Base-by-base conservation (phyloP, 352 stramenopile genomes). In the Globisporangium echinulatum region DNA sequence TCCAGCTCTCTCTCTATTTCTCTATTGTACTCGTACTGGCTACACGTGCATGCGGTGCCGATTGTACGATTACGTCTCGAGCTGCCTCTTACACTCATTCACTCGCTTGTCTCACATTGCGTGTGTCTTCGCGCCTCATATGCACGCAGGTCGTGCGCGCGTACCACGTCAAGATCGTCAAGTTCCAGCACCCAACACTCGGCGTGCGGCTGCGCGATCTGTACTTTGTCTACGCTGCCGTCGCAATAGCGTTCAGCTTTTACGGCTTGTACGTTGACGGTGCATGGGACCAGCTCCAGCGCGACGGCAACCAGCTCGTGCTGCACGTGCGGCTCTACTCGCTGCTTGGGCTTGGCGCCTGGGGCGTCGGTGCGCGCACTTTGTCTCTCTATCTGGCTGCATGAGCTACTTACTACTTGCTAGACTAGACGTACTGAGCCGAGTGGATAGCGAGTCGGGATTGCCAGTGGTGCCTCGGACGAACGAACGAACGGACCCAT, bases 281-380 rank as follows among this genome's bases (percentile, higher is more conserved):
- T 50, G 79, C 78, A 36, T 90, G 81, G 83, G 37, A 54, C 14
- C 74, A 70, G 19, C 59, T 90, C 49, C 70, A 87, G 37, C 52
- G 71, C 46, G 81, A 90, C 54, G 83, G 83, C 39, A 90, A 81
- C 52, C 70, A 58, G 1, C 68, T 90, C 43, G 76, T 92, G 13
- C 69, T 91, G 77, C 82, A 91, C 58, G 63, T 90, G 46, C 75
- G 79, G 1, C 61, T 85, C 14, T 90, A 82, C 66, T 82, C 78
- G 44, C 38, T 86, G 4, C 56, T 90, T 9, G 80, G 83, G 1
- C 56, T 85, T 0, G 66, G 54, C 3, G 72, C 77, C 8, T 90
- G 73, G 55, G 63, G 67, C 19, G 56, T 78, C 54, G 79, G 78
- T 88, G 52, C 48, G 62, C 36, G 9, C 15, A 15, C 25, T 33